Percentiles rank a stretch among this genome's conserved stretches.
Conservation (phyloP, 139 green algal genomes). For the Tetradesmus obliquus region DNA sequence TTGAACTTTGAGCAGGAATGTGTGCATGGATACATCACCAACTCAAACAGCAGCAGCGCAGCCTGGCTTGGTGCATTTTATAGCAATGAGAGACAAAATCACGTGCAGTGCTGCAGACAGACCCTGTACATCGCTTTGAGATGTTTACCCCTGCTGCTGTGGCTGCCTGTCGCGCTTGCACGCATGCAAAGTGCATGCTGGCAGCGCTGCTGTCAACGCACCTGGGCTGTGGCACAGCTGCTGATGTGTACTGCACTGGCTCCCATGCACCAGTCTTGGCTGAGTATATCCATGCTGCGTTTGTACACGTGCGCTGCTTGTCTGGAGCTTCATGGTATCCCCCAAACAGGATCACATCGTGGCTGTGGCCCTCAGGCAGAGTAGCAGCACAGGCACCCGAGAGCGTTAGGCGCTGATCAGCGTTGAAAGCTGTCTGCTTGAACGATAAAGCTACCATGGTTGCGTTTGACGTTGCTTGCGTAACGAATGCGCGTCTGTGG, state of each 20-base stretch:
- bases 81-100: too few species aligned
- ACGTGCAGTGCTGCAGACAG: background rate
- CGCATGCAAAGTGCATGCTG: background rate
- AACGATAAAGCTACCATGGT: background rate
- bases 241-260: conserved; percentile 2
- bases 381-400: conserved; percentile 39
- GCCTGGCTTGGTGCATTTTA: too few species aligned
- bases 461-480: background rate
- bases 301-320: conserved; percentile 47
- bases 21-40: too few species aligned
- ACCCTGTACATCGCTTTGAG: too few species aligned
- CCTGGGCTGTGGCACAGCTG: conserved; percentile 6
- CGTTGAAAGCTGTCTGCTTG: background rate
- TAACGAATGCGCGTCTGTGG: background rate
- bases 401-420: background rate
- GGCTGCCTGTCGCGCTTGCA: background rate
- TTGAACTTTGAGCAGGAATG: too few species aligned
- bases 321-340: conserved; percentile 51
- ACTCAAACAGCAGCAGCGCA: too few species aligned
- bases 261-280: conserved; percentile 2
- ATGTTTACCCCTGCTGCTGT: background rate
- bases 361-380: background rate
- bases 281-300: conserved; percentile 51
- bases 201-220: background rate
- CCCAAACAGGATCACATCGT: conserved; percentile 53